Conservation (phyloP, 1,284 basidiomycete genomes). For the Austroboletus novae-zelandiae region DNA sequence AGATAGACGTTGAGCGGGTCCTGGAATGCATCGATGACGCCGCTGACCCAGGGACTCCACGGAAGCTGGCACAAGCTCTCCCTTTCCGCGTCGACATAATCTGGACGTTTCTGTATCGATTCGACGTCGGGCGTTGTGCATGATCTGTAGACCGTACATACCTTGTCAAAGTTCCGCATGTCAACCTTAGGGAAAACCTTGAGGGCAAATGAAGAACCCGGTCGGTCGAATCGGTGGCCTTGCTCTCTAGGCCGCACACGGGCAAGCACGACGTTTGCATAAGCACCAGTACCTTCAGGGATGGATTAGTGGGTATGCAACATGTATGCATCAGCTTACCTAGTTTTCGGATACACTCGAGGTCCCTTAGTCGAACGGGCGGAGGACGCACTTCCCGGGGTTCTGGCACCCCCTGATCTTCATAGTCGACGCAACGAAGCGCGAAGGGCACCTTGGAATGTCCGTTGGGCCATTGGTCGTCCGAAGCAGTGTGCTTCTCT, state of each 20-base stretch:
- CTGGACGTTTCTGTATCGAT: slow-evolving; percentile 17
- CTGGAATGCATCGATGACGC: slow-evolving; percentile 42
- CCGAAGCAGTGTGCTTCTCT: no score
- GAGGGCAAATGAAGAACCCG: slow-evolving; percentile 38
- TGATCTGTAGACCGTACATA: slow-evolving; percentile 12
- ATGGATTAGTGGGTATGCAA: slow-evolving; percentile 1
- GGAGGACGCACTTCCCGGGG: slow-evolving; percentile 30
- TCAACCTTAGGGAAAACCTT: slow-evolving; percentile 40
- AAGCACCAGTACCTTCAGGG: slow-evolving; percentile 38
- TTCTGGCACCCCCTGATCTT: slow-evolving; percentile 7
- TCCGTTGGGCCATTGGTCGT: not conserved
- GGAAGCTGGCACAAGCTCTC: slow-evolving; percentile 37
- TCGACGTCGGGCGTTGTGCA: slow-evolving; percentile 1
- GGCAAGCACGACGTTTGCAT: slow-evolving; percentile 43
- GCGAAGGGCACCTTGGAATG: slow-evolving; percentile 3
- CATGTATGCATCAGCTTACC: slow-evolving; percentile 25
- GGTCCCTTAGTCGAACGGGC: slow-evolving; percentile 33
- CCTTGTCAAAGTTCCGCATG: slow-evolving; percentile 30
- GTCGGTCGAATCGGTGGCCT: slow-evolving; percentile 29
- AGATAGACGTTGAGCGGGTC: slow-evolving; percentile 49
- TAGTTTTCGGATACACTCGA: slow-evolving; percentile 41
- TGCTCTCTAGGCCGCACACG: slow-evolving; percentile 22
- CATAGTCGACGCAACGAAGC: slow-evolving; percentile 2
- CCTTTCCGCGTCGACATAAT: slow-evolving; percentile 40
- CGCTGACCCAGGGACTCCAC: slow-evolving; percentile 53